Evolutionary conservation across 495 filamentous ascomycete genomes (phyloP).

Genomic region (Penicillium desertorum): DNA sequence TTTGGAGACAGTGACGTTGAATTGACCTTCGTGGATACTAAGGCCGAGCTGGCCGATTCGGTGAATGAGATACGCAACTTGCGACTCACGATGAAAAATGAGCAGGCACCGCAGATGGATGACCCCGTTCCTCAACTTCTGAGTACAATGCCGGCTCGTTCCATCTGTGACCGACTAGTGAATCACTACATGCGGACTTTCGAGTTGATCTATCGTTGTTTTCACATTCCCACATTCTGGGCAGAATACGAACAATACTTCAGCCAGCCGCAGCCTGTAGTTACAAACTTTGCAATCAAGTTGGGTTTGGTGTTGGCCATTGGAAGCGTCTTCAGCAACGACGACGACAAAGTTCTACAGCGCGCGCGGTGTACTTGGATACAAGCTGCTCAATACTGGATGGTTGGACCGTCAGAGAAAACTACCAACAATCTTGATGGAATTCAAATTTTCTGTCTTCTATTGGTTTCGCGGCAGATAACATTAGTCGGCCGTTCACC

Average conservation of each 20-base stretch:
- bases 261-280: constrained; percentile 30
- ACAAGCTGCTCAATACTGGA: constrained; percentile 8
- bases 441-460: constrained; percentile 7
- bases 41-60: constrained; percentile 14
- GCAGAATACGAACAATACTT: constrained; percentile 44
- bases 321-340: constrained; percentile 9
- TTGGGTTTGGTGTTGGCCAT: constrained; percentile 27
- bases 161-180: constrained; percentile 42
- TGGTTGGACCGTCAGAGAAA: constrained; percentile 9
- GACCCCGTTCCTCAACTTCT: constrained; percentile 23
- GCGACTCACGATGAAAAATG: constrained; percentile 21
- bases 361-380: constrained; percentile 4
- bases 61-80: constrained; percentile 24
- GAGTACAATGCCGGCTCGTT: constrained; percentile 19
- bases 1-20: constrained; percentile 1
- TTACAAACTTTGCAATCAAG: constrained; percentile 23
- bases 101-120: constrained; percentile 16
- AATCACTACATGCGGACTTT: constrained; percentile 47
- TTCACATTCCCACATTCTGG: constrained; percentile 44
- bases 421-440: constrained; percentile 9
- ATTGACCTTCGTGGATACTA: constrained; percentile 15
- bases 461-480: constrained; percentile 9
- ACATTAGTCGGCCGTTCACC: not conserved
- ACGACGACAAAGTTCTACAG: not conserved
- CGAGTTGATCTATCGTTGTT: constrained; percentile 47